Percentiles rank a stretch among this genome's conserved stretches.
Evolutionary conservation across 768 basidiomycete genomes (phyloP).

Genomic region (Tricholoma flavovirens): DNA sequence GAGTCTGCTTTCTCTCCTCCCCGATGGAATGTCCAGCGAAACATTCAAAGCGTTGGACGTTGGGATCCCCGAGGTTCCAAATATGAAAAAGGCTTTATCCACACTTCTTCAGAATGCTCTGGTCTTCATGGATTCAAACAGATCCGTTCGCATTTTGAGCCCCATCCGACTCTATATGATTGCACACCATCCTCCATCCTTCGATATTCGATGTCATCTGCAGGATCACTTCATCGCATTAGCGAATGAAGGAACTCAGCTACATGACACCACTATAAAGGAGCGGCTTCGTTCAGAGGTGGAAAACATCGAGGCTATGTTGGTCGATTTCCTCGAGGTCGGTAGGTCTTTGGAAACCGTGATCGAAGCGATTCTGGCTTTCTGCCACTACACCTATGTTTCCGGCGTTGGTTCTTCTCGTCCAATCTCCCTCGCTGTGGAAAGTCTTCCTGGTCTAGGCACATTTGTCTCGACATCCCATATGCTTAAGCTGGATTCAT

Average conservation of each 20-base stretch:
- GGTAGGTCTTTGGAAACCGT: conserved; percentile 10
- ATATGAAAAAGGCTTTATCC: conserved; percentile 19
- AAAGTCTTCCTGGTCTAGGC: neutral
- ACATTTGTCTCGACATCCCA: neutral
- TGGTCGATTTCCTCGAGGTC: conserved; percentile 15
- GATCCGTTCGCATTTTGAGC: conserved; percentile 20
- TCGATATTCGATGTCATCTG: conserved; percentile 14
- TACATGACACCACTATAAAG: conserved; percentile 6
- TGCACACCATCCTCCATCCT: conserved; percentile 18
- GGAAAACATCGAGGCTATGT: conserved; percentile 21
- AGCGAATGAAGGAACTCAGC: conserved; percentile 8
- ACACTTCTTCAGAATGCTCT: conserved; percentile 24
- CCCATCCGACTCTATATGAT: conserved; percentile 23
- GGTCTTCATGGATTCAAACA: conserved; percentile 17
- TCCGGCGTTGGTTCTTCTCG: conserved; percentile 17
- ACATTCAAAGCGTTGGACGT: conserved; percentile 12
- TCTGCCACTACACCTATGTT: conserved; percentile 21
- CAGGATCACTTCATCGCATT: conserved; percentile 19
- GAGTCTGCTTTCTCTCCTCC: conserved; percentile 23
- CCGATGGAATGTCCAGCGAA: conserved; percentile 21
- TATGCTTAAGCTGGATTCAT: neutral
- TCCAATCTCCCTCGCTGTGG: conserved; percentile 15
- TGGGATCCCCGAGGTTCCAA: conserved; percentile 15
- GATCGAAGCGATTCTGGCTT: conserved; percentile 17
- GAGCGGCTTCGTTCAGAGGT: conserved; percentile 16